These are phyloP conservation scores for Plasmodium vivax DNA, from an alignment of 169 alveolate species.

Conservation along the genomic window DNA sequence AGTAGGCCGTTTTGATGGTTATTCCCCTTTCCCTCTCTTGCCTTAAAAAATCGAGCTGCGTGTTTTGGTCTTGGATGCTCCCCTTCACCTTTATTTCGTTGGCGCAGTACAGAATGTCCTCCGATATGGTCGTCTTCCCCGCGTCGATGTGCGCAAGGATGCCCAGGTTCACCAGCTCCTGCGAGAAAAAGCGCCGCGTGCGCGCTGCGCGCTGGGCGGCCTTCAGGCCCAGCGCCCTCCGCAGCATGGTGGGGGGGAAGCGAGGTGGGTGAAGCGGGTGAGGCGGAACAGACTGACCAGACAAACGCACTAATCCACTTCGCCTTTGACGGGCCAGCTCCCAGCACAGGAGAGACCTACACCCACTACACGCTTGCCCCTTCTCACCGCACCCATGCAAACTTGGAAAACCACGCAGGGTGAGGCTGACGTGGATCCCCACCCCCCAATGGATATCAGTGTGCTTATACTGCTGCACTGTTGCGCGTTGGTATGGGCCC, in stretches of 20 bases:
- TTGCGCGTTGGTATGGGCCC: not conserved
- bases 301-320: not conserved
- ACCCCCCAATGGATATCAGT: not conserved
- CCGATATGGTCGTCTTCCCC: conserved; percentile 90
- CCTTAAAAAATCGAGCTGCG: conserved; percentile 89
- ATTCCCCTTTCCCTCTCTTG: conserved; percentile 93
- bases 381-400: too few species aligned
- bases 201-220: not conserved
- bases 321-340: too few species aligned
- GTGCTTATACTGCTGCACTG: not conserved
- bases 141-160: conserved; percentile 94
- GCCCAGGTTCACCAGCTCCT: conserved; percentile 80
- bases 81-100: conserved; percentile 81
- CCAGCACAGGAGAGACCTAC: too few species aligned
- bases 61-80: conserved; percentile 91
- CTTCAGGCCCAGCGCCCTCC: not conserved
- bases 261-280: not conserved
- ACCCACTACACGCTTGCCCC: too few species aligned
- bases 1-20: conserved; percentile 92
- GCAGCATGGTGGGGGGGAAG: conserved; percentile 12
- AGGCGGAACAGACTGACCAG: too few species aligned
- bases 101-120: conserved; percentile 87
- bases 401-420: not conserved
- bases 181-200: conserved; percentile 27
- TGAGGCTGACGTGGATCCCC: not conserved